Evolutionary conservation across 176 grass and related monocot species (phyloP).

Genomic region (Aegilops tauschii): DNA sequence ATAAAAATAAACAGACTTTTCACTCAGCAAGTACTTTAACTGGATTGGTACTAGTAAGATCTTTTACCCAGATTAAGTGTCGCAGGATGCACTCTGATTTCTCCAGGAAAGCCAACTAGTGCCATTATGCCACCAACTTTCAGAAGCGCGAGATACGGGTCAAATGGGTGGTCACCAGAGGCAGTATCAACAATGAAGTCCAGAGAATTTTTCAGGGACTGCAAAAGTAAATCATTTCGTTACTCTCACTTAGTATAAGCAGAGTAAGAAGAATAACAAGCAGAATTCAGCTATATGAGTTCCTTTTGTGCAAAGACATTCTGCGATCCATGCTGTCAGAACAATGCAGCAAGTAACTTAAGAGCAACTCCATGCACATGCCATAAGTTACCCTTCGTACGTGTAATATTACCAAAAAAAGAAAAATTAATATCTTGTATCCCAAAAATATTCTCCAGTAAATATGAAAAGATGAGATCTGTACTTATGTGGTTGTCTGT

Average conservation of each 20-base stretch:
- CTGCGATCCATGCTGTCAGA: too few relatives aligned
- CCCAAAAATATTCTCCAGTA: too few relatives aligned
- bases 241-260: too few relatives aligned
- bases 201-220: slow-evolving; percentile 60
- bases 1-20: background rate
- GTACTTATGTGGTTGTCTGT: background rate
- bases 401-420: too few relatives aligned
- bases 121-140: slow-evolving; percentile 65
- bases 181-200: slow-evolving; percentile 80
- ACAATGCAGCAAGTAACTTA: too few relatives aligned
- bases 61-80: slow-evolving; percentile 57
- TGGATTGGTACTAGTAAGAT: too few relatives aligned
- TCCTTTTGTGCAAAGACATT: too few relatives aligned
- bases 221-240: slow-evolving; percentile 1
- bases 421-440: too few relatives aligned
- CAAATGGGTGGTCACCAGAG: slow-evolving; percentile 76
- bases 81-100: slow-evolving; percentile 57
- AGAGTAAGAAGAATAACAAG: too few relatives aligned
- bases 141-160: slow-evolving; percentile 72
- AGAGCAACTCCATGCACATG: too few relatives aligned
- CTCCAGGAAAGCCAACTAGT: slow-evolving; percentile 58
- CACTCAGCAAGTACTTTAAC: background rate
- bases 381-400: too few relatives aligned
- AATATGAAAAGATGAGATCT: background rate
- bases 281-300: too few relatives aligned